phyloP scores from a whole-genome alignment of 331 rosid species.

The Rhamnella rubrinervis region DNA sequence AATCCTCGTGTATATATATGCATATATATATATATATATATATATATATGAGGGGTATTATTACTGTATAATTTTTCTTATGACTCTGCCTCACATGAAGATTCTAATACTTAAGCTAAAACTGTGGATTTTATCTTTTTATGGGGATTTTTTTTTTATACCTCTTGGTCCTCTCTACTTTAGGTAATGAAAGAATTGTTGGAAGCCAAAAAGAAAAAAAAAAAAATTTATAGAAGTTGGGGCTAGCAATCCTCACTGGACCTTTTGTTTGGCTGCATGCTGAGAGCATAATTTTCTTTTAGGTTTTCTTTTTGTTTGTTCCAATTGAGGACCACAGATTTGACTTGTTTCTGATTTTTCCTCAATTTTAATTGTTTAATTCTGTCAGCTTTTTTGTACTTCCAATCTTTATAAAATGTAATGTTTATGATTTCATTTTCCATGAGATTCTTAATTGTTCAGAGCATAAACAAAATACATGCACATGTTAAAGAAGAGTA shows the following conservation, averaged over 20 bases:
- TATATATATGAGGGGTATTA: background rate
- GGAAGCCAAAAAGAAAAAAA: background rate
- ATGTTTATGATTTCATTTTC: background rate
- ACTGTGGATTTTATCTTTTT: constrained; percentile 1
- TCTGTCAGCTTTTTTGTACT: background rate
- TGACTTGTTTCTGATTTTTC: background rate
- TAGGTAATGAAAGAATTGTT: background rate
- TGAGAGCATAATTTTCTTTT: background rate
- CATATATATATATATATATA: background rate
- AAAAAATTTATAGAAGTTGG: background rate
- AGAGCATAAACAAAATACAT: too few species aligned
- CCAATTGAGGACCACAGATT: background rate
- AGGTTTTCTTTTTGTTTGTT: background rate
- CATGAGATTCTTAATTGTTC: too few species aligned
- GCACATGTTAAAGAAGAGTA: too few species aligned
- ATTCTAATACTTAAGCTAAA: constrained; percentile 5
- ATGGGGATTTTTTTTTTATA: background rate
- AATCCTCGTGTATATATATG: too few species aligned
- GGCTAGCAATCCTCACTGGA: too few species aligned
- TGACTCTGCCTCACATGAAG: constrained; percentile 6
- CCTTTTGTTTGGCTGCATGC: background rate
- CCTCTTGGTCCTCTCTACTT: background rate
- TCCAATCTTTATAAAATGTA: background rate
- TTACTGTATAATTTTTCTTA: constrained; percentile 2
- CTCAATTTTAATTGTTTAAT: background rate